These are phyloP conservation scores for Reticulascus tulasneorum DNA, from an alignment of 2,329 filamentous ascomycete species.

Conservation along the genomic window DNA sequence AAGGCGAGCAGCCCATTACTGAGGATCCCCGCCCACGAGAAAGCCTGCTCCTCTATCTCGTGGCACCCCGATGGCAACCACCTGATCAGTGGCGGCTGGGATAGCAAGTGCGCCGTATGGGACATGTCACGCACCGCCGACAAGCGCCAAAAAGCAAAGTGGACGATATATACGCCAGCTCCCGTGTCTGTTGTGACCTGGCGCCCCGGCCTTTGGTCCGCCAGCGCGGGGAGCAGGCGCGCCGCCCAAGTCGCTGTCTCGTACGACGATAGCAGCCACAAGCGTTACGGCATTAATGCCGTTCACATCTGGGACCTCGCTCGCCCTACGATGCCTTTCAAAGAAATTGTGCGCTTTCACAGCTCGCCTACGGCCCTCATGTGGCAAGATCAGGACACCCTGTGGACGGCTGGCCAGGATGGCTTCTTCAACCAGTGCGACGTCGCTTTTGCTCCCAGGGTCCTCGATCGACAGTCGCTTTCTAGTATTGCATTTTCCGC, in stretches of 20 bases:
- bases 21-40: slow-evolving; percentile 59
- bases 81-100: slow-evolving; percentile 58
- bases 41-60: slow-evolving; percentile 54
- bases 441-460: slow-evolving; percentile 58
- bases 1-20: slow-evolving; percentile 50
- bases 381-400: slow-evolving; percentile 61
- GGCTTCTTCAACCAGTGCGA: slow-evolving; percentile 62
- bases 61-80: slow-evolving; percentile 69
- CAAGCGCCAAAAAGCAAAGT: slow-evolving; percentile 61
- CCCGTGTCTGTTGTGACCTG: slow-evolving; percentile 57
- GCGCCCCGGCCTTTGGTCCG: slow-evolving; percentile 64
- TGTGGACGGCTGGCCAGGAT: slow-evolving; percentile 64
- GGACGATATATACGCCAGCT: slow-evolving; percentile 57
- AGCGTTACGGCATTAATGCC: slow-evolving; percentile 50
- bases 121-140: slow-evolving; percentile 57
- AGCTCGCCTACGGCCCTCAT: slow-evolving; percentile 53
- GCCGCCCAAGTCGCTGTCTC: slow-evolving; percentile 60
- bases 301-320: slow-evolving; percentile 69
- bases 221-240: slow-evolving; percentile 54
- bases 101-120: slow-evolving; percentile 62
- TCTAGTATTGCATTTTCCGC: slow-evolving; percentile 60
- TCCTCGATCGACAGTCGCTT: slow-evolving; percentile 58
- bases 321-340: slow-evolving; percentile 62
- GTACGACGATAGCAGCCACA: slow-evolving; percentile 54
- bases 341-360: slow-evolving; percentile 59